Evolutionary conservation across 1,284 basidiomycete genomes (phyloP).

Genomic region (Apiotrichum mycotoxinovorans): DNA sequence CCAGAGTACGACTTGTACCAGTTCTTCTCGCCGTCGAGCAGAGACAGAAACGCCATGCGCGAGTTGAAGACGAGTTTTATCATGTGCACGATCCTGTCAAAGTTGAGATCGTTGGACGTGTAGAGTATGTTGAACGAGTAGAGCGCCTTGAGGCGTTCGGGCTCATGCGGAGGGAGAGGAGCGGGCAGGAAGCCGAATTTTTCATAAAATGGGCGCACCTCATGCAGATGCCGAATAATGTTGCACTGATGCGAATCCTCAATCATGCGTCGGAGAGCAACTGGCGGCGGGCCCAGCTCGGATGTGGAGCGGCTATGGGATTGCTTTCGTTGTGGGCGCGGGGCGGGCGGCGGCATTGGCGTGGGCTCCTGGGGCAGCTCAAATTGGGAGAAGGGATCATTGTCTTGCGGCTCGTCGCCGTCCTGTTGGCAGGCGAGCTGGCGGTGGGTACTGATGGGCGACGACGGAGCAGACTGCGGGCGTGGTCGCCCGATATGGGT

Average conservation of each 20-base stretch:
- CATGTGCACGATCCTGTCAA: constrained; percentile 82
- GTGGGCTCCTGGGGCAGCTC: no score
- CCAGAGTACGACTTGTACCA: constrained; percentile 83
- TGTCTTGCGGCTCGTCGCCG: not conserved
- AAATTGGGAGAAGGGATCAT: no score
- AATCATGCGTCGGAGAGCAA: not conserved
- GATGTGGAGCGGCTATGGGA: not conserved
- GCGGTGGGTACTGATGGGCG: no score
- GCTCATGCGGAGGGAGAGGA: constrained; percentile 74
- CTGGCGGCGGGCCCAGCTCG: not conserved
- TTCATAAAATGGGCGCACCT: not conserved
- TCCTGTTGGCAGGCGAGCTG: not conserved
- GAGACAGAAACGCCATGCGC: constrained; percentile 71
- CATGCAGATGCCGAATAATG: not conserved
- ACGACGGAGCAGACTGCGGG: not conserved
- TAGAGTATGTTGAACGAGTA: constrained; percentile 79
- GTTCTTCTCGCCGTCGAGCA: constrained; percentile 78
- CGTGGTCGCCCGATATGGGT: not conserved
- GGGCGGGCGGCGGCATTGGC: no score
- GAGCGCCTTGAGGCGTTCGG: constrained; percentile 72
- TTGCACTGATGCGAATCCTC: not conserved
- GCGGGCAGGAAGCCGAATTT: constrained; percentile 66
- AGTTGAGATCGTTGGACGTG: constrained; percentile 78
- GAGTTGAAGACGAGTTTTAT: constrained; percentile 90
- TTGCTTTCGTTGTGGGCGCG: not conserved